phyloP scores from a whole-genome alignment of 2,329 filamentous ascomycete species.

The Rutstroemia sp. region DNA sequence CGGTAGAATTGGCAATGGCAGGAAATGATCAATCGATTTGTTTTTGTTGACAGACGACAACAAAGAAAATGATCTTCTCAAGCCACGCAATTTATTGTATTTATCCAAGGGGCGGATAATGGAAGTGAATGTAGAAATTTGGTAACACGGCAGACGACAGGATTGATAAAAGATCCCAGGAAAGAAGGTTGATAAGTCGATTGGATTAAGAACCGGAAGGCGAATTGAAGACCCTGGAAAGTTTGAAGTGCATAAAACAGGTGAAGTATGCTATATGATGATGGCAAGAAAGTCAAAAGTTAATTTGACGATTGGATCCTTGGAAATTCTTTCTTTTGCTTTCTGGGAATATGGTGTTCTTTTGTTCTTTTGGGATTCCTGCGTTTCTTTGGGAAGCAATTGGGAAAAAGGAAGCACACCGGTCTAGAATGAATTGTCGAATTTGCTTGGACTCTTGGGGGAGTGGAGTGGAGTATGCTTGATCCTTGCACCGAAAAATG shows the following conservation, averaged over 20 bases:
- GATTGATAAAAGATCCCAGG: background rate
- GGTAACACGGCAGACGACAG: background rate
- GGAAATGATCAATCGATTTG: background rate
- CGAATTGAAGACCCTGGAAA: background rate
- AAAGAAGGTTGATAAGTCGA: background rate
- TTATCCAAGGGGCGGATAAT: background rate
- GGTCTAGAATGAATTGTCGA: too few species aligned
- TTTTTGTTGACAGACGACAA: slow-evolving; percentile 1
- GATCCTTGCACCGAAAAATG: too few species aligned
- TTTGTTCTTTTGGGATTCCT: too few species aligned
- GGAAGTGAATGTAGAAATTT: background rate
- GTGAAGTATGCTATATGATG: background rate
- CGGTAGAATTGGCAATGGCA: background rate
- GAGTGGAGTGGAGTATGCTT: too few species aligned
- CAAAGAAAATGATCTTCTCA: background rate
- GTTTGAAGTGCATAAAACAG: slow-evolving; percentile 2
- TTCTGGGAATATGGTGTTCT: too few species aligned
- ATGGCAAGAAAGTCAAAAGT: background rate
- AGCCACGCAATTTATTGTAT: background rate
- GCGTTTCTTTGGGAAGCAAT: too few species aligned
- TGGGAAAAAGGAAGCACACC: too few species aligned
- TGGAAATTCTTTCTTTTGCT: too few species aligned
- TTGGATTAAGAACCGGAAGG: background rate
- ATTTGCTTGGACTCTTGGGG: too few species aligned
- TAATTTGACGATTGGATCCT: background rate